Conservation (phyloP, 768 basidiomycete genomes). For the Mycena metata region DNA sequence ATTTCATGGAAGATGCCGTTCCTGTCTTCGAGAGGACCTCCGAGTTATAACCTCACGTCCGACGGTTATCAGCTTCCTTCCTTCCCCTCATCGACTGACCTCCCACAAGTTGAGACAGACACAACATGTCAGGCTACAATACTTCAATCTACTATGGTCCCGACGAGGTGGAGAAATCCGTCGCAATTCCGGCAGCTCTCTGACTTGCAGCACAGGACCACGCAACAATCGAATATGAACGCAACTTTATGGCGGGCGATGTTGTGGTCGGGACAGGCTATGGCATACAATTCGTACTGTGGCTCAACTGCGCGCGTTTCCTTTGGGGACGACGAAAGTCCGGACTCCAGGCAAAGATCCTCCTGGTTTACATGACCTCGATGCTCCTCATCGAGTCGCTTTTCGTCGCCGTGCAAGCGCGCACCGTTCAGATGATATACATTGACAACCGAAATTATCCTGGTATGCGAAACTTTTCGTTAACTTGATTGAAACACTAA, state of each 20-base stretch:
- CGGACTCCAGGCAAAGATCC: constrained; percentile 46
- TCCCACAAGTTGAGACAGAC: too few relatives aligned
- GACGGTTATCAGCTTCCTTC: too few relatives aligned
- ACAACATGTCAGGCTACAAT: too few relatives aligned
- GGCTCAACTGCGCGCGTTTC: constrained; percentile 50
- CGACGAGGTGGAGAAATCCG: too few relatives aligned
- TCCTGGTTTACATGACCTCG: constrained; percentile 55
- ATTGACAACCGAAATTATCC: constrained; percentile 58
- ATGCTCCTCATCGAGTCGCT: constrained; percentile 55
- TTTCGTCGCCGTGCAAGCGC: constrained; percentile 54
- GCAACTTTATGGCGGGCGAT: constrained; percentile 53
- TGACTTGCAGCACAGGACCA: too few relatives aligned
- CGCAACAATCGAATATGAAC: constrained; percentile 52
- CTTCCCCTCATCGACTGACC: too few relatives aligned
- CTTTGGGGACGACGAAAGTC: constrained; percentile 53
- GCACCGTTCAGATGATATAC: constrained; percentile 57
- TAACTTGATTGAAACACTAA: background rate
- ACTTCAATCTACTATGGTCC: too few relatives aligned
- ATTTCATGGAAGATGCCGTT: too few relatives aligned
- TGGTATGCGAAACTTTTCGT: constrained; percentile 32
- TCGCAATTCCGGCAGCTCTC: too few relatives aligned
- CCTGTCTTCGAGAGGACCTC: too few relatives aligned
- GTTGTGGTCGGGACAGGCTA: constrained; percentile 57
- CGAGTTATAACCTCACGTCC: too few relatives aligned
- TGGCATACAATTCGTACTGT: constrained; percentile 59